These are phyloP conservation scores for Apophysomyces variabilis DNA, from an alignment of 371 early-diverging fungal species.

Conservation along the genomic window DNA sequence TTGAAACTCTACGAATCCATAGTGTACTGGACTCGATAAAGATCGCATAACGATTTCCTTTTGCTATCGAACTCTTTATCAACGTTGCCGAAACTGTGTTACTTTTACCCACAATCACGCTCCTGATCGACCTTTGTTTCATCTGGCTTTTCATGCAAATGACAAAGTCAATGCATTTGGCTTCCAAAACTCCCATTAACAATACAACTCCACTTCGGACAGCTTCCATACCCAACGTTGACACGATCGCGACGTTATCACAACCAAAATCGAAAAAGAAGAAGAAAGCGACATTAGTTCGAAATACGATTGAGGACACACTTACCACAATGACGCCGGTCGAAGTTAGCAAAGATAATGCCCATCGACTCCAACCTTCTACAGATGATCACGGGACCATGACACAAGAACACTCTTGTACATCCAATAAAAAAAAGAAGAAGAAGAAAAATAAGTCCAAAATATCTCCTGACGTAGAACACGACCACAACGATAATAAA, in stretches of 20 bases:
- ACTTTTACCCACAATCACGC: constrained; percentile 17
- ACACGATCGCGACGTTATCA: background rate
- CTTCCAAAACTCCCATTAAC: constrained; percentile 15
- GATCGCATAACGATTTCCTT: constrained; percentile 10
- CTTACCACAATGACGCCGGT: background rate
- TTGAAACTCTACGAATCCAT: background rate
- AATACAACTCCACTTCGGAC: background rate
- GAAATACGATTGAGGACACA: background rate
- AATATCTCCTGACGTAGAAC: background rate
- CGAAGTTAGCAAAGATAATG: background rate
- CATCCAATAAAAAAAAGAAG: constrained; percentile 23
- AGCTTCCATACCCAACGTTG: constrained; percentile 6
- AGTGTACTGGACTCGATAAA: constrained; percentile 8
- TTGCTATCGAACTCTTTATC: constrained; percentile 22
- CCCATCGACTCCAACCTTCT: background rate
- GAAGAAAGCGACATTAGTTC: background rate
- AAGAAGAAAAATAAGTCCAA: constrained; percentile 23
- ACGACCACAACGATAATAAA: constrained; percentile 7
- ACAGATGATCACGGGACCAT: constrained; percentile 2
- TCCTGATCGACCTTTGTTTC: constrained; percentile 30
- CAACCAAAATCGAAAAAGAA: constrained; percentile 2
- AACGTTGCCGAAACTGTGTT: constrained; percentile 10
- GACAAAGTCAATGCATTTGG: constrained; percentile 27
- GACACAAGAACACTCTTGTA: constrained; percentile 7
- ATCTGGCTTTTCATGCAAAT: constrained; percentile 36